Evolutionary conservation across 1,284 basidiomycete species (phyloP), one percentile per base, ranked within the genome.

Genomic region (Cutaneotrichosporon cutaneum): DNA sequence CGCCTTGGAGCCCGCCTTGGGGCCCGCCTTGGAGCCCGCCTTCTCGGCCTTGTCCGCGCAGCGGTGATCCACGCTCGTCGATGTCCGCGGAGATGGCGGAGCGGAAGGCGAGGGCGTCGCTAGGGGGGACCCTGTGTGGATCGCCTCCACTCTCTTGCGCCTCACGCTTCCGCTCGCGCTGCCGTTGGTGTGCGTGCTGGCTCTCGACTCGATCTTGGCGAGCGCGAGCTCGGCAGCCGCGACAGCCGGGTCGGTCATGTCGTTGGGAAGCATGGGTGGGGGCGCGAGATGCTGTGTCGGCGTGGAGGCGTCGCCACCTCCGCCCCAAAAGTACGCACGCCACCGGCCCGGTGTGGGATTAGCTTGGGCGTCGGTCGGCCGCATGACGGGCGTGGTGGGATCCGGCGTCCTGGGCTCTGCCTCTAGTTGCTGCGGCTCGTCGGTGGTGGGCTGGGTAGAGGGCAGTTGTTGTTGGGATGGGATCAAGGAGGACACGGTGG

Each of bases 311-410:
- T 53, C 48, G 21, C 52, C 52, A 8, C 56, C 47, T 14, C 45
- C 56, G 3, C 58, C 58, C 58, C 58, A 60, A n/a, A 60, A 27
- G 33, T 54, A 60, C n/a, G 33, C 16, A 21, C 51, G 52, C 58
- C 58, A 60, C 30, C 58, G 52, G 21, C 53, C 14, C 3, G 56
- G 44, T 7, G 56, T 27, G 24, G 56, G 27, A 5, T 47, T 33
- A 24, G 26, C 21, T 35, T 44, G 56, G 4, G 39, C 39, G 18
- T 55, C 54, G 6, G 42, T 39, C 11, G 52, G 52, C 35, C 24
- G 33, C 33, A 39, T 35, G 21, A 21, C 21, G 6, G 52, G 35
- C 13, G 33, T 54, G 5, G 52, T 39, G 10, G 52, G 52, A 21
- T 36, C 52, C 11, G 48, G 52, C 4, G 33, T 54, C 22, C 13